A percentile compares a stretch with the other conserved stretches of the same genome.
These are phyloP conservation scores for Lyophyllum semitale DNA, from an alignment of 768 basidiomycete genomes.

Conservation along the genomic window DNA sequence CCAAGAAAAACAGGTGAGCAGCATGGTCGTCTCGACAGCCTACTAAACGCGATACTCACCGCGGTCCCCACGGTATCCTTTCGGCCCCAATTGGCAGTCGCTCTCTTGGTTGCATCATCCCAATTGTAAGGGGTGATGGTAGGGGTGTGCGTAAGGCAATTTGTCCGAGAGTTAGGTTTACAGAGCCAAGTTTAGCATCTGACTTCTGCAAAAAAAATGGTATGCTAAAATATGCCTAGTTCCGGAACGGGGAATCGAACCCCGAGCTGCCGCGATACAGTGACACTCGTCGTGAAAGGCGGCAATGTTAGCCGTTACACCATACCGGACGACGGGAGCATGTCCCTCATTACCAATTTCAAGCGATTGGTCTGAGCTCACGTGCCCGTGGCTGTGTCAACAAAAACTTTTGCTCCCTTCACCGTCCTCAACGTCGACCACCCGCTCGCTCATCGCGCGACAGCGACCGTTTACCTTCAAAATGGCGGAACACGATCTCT, in stretches of 20 bases:
- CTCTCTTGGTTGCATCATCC: too few relatives aligned
- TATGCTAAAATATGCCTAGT: neutral
- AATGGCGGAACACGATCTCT: constrained; percentile 91
- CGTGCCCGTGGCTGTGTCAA: neutral
- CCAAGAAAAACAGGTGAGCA: too few relatives aligned
- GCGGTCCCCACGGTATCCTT: too few relatives aligned
- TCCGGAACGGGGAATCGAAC: constrained; percentile 54
- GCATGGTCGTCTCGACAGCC: too few relatives aligned
- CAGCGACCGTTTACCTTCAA: neutral
- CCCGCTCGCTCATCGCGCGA: neutral
- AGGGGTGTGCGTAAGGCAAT: too few relatives aligned
- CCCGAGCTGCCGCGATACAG: constrained; percentile 50
- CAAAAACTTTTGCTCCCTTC: constrained; percentile 15
- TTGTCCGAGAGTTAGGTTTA: too few relatives aligned
- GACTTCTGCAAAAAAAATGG: too few relatives aligned
- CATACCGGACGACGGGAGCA: constrained; percentile 37
- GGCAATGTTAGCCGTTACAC: constrained; percentile 70
- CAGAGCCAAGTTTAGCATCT: too few relatives aligned
- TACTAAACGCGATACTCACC: too few relatives aligned
- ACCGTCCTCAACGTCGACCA: constrained; percentile 12
- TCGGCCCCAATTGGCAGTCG: too few relatives aligned
- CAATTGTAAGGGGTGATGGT: too few relatives aligned
- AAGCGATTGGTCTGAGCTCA: neutral
- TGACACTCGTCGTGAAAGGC: constrained; percentile 33
- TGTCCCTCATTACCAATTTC: neutral